phyloP scores from a whole-genome alignment of 2,329 filamentous ascomycete species.

The Fusarium continuum region DNA sequence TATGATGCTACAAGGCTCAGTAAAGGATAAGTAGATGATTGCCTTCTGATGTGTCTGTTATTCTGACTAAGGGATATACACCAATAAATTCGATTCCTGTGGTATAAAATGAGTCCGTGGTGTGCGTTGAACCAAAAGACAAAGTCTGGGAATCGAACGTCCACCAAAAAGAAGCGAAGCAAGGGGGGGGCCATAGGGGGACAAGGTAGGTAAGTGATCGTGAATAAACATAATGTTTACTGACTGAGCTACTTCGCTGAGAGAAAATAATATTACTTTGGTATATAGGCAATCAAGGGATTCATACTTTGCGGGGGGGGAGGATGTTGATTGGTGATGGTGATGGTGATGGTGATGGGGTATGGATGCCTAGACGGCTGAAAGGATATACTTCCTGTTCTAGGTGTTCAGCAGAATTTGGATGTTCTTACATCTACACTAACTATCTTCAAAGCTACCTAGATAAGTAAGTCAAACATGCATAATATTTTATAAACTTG shows the following conservation, averaged over 20 bases:
- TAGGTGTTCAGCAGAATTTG: no score
- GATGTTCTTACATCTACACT: no score
- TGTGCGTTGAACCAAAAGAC: neutral
- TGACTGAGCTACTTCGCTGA: conserved; percentile 38
- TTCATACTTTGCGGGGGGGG: neutral
- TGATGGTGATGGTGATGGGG: neutral
- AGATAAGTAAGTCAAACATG: no score
- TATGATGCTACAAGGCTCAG: neutral
- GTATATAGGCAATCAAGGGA: conserved; percentile 10
- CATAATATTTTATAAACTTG: no score
- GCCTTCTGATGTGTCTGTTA: neutral
- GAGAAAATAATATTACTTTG: neutral
- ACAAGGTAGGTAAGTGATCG: conserved; percentile 21
- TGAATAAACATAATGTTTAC: neutral
- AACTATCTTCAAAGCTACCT: no score
- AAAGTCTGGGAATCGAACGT: conserved; percentile 17
- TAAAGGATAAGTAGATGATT: neutral
- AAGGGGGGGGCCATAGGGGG: conserved; percentile 17
- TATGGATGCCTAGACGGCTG: conserved; percentile 13
- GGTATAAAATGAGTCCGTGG: neutral
- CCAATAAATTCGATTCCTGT: neutral
- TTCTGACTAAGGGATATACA: neutral
- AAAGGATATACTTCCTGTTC: neutral
- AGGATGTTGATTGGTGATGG: neutral
- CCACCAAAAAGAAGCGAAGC: conserved; percentile 21